Base-by-base conservation (phyloP, 192 early-diverging fungal species). In the Pilaira anomala region DNA sequence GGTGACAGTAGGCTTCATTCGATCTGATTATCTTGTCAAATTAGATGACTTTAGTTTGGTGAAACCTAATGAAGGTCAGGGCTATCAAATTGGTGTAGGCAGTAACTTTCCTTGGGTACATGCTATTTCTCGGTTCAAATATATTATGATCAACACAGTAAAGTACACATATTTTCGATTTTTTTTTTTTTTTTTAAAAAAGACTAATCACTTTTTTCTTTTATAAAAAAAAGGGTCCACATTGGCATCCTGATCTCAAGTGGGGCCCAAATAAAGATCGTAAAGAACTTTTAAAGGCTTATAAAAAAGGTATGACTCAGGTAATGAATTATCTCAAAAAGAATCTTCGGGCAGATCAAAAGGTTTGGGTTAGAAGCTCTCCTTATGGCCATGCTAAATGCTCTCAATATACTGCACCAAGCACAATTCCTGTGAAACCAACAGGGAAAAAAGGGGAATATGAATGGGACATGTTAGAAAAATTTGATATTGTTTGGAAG, bases 81-180 rank as follows among this genome's bases (percentile, higher is more conserved):
- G 69, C 19, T 64, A 55, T 8, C 16, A 30, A 16, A 64, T 71
- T 51, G 69, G 69, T 18, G 58, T 30, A 30, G 69, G 69, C 18
- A 65, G 44, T 33, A 71, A 71, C 13, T 58, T 65, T 21, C 53
- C 69, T 12, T 71, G 69, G 69, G 63, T 66, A 1, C 67, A 75
- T 41, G 60, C 67, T 28, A 11, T 75, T 2, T 42, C 58, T 18
- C 9, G 39, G 19, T 75, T 69, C 28, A 58, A 65, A 22, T 75
- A 75, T 46, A 62, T 75, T 30, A 41, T 75, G 13, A 24, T 75
- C 1, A 75, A 75, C 46, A 75, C 67, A 9, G 70, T 72, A 65
- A 60, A 52, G 4, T 16, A 14, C 4, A 46, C 16, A 14, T n/a
- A n/a, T n/a, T n/a, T n/a, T n/a, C n/a, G n/a, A n/a, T n/a, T n/a